Percentiles rank a stretch among this genome's conserved stretches.
Evolutionary conservation across 345 rosid genomes (phyloP).

Genomic region (Gossypium anomalum): DNA sequence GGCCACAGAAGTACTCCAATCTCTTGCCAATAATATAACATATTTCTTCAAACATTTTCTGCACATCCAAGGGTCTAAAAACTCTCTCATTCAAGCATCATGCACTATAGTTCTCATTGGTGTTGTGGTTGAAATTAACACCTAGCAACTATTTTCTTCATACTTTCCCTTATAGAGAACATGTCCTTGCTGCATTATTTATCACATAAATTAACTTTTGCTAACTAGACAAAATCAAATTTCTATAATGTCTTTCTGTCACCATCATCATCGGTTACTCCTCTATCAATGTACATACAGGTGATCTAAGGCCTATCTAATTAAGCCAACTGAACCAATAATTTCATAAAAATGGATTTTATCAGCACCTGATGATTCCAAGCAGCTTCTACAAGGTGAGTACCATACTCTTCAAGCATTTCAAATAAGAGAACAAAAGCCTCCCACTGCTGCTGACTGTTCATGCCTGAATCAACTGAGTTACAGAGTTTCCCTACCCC

Average conservation of each 20-base stretch:
- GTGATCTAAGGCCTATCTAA: not conserved
- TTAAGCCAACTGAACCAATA: slow-evolving; percentile 6
- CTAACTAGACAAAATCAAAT: not conserved
- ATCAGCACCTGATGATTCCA: slow-evolving; percentile 84
- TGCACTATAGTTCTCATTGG: not conserved
- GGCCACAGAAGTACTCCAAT: not conserved
- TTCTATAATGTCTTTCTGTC: not conserved
- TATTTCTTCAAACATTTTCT: not conserved
- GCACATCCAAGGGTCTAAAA: not conserved
- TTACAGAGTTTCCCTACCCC: slow-evolving; percentile 63
- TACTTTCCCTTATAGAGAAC: not conserved
- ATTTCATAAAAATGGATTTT: not conserved
- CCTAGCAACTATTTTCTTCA: not conserved
- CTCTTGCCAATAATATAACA: not conserved
- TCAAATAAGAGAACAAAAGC: slow-evolving; percentile 82
- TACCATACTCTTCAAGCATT: slow-evolving; percentile 95
- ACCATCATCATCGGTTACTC: not conserved
- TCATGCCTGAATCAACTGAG: slow-evolving; percentile 42
- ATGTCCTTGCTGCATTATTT: not conserved
- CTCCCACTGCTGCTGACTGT: slow-evolving; percentile 68
- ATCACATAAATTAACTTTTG: not conserved
- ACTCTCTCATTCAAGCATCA: not conserved
- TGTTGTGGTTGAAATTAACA: not conserved
- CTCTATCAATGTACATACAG: not conserved
- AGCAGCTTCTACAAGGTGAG: slow-evolving; percentile 94